Percentiles rank a stretch among this genome's conserved stretches.
Evolutionary conservation across 2,329 filamentous ascomycete species (phyloP).

Genomic region (Aspergillus phoenicis): DNA sequence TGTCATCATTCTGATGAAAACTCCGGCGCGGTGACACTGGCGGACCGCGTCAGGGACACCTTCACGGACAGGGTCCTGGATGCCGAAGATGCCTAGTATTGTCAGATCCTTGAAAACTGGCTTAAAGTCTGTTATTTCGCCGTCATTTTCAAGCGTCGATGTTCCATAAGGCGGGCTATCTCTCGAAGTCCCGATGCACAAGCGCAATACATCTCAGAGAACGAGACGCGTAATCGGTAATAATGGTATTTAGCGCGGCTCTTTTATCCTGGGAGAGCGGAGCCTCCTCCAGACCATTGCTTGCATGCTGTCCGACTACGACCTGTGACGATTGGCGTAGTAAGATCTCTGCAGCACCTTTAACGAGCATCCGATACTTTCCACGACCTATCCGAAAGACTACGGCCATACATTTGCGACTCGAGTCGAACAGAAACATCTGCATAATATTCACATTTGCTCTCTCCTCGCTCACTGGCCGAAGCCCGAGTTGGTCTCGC

Average conservation of each 20-base stretch:
- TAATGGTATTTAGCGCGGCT: conserved; percentile 64
- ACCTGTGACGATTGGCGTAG: conserved; percentile 53
- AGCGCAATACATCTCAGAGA: conserved; percentile 85
- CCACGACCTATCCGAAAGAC: conserved; percentile 59
- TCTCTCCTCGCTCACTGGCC: conserved; percentile 61
- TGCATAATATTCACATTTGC: conserved; percentile 61
- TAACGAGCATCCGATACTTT: conserved; percentile 60
- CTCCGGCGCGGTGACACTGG: conserved; percentile 73
- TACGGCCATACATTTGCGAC: conserved; percentile 70
- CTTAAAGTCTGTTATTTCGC: conserved; percentile 65
- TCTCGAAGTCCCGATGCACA: conserved; percentile 78
- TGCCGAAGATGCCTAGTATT: conserved; percentile 72
- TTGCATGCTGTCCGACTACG: conserved; percentile 61
- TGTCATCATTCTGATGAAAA: conserved; percentile 82
- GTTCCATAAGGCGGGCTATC: conserved; percentile 75
- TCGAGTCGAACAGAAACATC: conserved; percentile 62
- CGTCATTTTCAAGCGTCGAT: conserved; percentile 59
- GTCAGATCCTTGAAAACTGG: conserved; percentile 68
- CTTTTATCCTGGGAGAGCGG: conserved; percentile 61
- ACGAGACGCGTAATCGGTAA: conserved; percentile 74
- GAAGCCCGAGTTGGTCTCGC: conserved; percentile 66
- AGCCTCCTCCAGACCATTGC: conserved; percentile 57
- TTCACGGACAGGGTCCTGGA: conserved; percentile 76
- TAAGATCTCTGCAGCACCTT: conserved; percentile 57
- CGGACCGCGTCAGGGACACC: conserved; percentile 74